Percentiles rank a stretch among this genome's conserved stretches.
Evolutionary conservation across 2,329 filamentous ascomycete genomes (phyloP).

Genomic region (Dichotomopilus funicola): DNA sequence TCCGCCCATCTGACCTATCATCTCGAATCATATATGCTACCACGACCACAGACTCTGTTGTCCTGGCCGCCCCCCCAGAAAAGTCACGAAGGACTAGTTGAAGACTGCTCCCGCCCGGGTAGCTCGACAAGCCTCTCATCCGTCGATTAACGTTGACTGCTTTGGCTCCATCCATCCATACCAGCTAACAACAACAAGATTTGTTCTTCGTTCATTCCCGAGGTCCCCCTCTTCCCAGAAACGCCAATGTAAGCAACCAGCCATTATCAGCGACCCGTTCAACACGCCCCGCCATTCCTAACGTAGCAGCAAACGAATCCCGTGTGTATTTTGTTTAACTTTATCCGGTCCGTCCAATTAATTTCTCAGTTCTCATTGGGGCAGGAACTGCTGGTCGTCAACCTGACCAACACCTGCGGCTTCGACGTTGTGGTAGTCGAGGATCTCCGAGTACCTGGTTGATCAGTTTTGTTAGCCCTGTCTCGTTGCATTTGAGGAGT

Average conservation of each 20-base stretch:
- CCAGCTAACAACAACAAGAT: neutral
- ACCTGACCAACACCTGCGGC: slow-evolving; percentile 26
- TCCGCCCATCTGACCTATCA: too few relatives aligned
- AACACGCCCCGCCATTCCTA: neutral
- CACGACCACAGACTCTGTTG: too few relatives aligned
- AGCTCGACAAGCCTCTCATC: too few relatives aligned
- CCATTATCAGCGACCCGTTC: neutral
- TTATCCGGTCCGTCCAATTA: neutral
- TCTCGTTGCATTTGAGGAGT: neutral
- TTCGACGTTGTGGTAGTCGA: slow-evolving; percentile 96
- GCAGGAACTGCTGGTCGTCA: slow-evolving; percentile 1
- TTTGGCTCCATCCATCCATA: neutral
- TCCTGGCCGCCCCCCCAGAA: too few relatives aligned
- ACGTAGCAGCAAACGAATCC: too few relatives aligned
- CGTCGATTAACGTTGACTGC: too few relatives aligned
- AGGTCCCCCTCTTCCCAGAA: neutral
- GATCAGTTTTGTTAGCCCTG: slow-evolving; percentile 19
- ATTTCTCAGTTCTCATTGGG: slow-evolving; percentile 1
- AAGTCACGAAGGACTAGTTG: too few relatives aligned
- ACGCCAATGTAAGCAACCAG: slow-evolving; percentile 1
- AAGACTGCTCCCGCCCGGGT: too few relatives aligned
- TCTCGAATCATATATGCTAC: too few relatives aligned
- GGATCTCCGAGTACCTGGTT: slow-evolving; percentile 91
- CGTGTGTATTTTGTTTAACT: neutral
- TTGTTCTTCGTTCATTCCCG: neutral